Evolutionary conservation across 192 early-diverging fungal species (phyloP).

Genomic region (Cladochytrium replicatum): DNA sequence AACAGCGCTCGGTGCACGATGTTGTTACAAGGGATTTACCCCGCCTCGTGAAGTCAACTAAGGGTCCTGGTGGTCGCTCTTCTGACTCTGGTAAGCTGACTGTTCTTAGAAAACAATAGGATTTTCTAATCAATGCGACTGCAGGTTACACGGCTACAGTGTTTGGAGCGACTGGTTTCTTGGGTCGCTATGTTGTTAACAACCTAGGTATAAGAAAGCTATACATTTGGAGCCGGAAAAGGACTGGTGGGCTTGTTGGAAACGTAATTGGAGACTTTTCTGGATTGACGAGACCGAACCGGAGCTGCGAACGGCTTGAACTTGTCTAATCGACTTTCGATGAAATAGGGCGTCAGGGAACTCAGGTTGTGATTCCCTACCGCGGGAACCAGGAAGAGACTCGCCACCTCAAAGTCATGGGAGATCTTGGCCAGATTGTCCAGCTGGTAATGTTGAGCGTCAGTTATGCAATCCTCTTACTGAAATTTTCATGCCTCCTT

Average conservation of each 20-base stretch:
- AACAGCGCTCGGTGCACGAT: too few species aligned
- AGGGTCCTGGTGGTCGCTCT: constrained; percentile 33
- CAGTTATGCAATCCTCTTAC: neutral
- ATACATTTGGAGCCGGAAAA: neutral
- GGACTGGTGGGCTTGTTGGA: neutral
- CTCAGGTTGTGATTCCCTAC: constrained; percentile 83
- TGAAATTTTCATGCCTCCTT: neutral
- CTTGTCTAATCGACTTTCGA: neutral
- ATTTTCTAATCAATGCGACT: neutral
- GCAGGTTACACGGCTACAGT: constrained; percentile 83
- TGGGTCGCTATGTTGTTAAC: constrained; percentile 87
- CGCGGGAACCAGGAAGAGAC: constrained; percentile 75
- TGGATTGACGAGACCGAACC: constrained; percentile 1
- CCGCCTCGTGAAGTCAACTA: too few species aligned
- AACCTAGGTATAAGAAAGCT: constrained; percentile 59
- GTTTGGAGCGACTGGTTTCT: constrained; percentile 91
- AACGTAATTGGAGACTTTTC: neutral
- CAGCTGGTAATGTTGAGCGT: constrained; percentile 43
- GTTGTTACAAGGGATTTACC: too few species aligned
- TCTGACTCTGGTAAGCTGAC: constrained; percentile 20
- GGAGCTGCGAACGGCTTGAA: neutral
- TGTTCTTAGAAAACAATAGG: too few species aligned
- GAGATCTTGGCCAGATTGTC: constrained; percentile 90
- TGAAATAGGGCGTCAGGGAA: constrained; percentile 66
- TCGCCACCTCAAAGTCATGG: constrained; percentile 82